phyloP scores from a whole-genome alignment of 2,329 filamentous ascomycete species.

The Fusarium phyllophilum region DNA sequence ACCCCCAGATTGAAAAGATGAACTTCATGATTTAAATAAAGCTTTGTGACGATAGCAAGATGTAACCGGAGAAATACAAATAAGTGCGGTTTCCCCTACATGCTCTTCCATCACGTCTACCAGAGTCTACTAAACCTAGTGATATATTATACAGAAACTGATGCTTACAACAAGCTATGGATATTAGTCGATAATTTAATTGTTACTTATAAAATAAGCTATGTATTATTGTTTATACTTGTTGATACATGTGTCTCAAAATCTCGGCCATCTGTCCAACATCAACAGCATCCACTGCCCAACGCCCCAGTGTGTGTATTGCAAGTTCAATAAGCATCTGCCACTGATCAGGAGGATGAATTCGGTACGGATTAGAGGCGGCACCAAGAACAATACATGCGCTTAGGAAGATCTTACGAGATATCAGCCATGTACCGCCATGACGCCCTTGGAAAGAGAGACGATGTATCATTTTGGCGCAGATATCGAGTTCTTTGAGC shows the following conservation, averaged over 20 bases:
- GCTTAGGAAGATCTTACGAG: constrained; percentile 10
- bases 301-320: background rate
- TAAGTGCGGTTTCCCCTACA: background rate
- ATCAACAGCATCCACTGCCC: background rate
- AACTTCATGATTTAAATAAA: background rate
- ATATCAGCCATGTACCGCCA: constrained; percentile 18
- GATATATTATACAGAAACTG: background rate
- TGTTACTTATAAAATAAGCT: background rate
- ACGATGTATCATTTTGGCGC: background rate
- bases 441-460: constrained; percentile 12
- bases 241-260: background rate
- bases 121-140: background rate
- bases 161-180: background rate
- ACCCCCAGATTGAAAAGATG: background rate
- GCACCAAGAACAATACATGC: constrained; percentile 5
- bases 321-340: background rate
- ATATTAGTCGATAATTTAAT: too few relatives aligned
- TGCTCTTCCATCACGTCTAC: background rate
- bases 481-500: background rate
- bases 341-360: constrained; percentile 6
- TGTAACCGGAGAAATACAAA: background rate
- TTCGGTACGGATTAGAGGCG: background rate
- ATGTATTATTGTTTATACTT: background rate
- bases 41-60: background rate
- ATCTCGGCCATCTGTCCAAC: background rate